Evolutionary conservation across 768 basidiomycete species (phyloP).

Genomic region (Nidularia pulvinata): DNA sequence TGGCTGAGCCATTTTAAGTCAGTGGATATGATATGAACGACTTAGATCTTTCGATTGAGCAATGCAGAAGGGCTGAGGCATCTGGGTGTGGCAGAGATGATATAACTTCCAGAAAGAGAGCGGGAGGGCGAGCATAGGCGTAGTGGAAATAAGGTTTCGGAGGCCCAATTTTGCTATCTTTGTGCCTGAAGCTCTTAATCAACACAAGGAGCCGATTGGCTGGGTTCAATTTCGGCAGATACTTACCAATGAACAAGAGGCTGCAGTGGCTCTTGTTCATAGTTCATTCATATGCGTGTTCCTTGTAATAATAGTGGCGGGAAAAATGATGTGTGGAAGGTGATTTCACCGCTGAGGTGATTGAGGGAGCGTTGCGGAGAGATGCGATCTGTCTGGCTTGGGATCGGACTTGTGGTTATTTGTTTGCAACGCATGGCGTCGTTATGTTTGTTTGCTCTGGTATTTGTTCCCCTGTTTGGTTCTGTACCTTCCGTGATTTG

Average conservation of each 20-base stretch:
- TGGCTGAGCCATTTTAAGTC: background rate
- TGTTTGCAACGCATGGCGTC: conserved; percentile 40
- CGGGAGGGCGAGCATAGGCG: conserved; percentile 4
- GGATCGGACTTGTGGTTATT: conserved; percentile 10
- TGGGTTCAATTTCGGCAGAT: too few species aligned
- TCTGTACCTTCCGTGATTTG: conserved; percentile 31
- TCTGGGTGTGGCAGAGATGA: background rate
- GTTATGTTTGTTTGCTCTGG: conserved; percentile 32
- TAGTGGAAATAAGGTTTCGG: conserved; percentile 23
- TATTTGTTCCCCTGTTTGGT: conserved; percentile 16
- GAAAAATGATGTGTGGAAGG: background rate
- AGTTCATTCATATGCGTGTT: background rate
- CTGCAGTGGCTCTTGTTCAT: too few species aligned
- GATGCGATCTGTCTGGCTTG: background rate
- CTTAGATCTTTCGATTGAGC: background rate
- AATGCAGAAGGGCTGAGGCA: background rate
- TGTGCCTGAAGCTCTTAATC: too few species aligned
- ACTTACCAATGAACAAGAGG: too few species aligned
- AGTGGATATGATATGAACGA: background rate
- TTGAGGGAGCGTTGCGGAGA: background rate
- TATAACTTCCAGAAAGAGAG: background rate
- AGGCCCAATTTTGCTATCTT: conserved; percentile 2
- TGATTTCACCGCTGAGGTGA: background rate
- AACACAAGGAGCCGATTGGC: too few species aligned
- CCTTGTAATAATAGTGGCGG: background rate